Conservation (phyloP, 352 stramenopile species). For the Phytophthora tentaculata region DNA sequence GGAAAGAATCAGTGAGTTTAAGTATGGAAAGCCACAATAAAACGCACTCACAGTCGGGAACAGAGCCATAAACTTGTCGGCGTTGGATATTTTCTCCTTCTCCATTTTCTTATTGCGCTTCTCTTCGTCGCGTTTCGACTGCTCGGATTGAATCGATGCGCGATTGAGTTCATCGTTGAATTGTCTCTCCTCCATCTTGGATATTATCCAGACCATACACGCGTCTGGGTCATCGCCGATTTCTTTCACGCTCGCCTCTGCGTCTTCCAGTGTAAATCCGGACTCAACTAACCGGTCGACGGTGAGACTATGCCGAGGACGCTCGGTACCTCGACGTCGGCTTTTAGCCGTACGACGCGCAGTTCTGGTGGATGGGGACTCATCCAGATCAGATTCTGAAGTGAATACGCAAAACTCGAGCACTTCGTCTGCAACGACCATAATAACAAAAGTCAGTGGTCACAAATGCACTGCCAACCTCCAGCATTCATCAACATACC, state of each 20-base stretch:
- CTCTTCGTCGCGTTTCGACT: conserved; percentile 69
- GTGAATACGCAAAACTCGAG: conserved; percentile 19
- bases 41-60: conserved; percentile 62
- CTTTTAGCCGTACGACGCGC: conserved; percentile 6
- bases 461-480: not conserved
- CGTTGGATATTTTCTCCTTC: conserved; percentile 53
- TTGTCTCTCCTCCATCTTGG: conserved; percentile 73
- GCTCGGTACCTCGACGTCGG: conserved; percentile 27
- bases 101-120: conserved; percentile 61
- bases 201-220: conserved; percentile 87
- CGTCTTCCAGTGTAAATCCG: conserved; percentile 72
- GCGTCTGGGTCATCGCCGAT: conserved; percentile 64
- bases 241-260: conserved; percentile 59
- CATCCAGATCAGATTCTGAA: conserved; percentile 30
- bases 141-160: conserved; percentile 81
- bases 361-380: conserved; percentile 28
- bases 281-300: conserved; percentile 62
- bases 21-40: not conserved
- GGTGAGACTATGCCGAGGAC: conserved; percentile 59
- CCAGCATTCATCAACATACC: conserved; percentile 16
- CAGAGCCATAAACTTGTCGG: conserved; percentile 64
- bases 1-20: conserved; percentile 4
- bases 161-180: conserved; percentile 75
- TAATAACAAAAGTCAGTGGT: conserved; percentile 8
- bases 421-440: conserved; percentile 15